Percentiles rank a stretch among this genome's conserved stretches.
These are phyloP conservation scores for Sutorius eximius DNA, from an alignment of 1,284 basidiomycete species.

Conservation along the genomic window DNA sequence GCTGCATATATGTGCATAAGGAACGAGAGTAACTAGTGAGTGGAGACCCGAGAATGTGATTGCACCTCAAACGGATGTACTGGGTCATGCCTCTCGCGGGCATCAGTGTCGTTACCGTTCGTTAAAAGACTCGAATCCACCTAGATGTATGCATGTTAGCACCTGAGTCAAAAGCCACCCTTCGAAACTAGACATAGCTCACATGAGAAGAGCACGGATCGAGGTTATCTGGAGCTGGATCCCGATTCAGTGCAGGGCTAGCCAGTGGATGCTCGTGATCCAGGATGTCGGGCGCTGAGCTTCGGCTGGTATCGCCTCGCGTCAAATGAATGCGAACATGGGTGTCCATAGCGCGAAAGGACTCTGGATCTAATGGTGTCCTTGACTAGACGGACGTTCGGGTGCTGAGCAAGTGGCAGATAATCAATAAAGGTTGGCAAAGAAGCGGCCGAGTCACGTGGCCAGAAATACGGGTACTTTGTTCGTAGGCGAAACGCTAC, in stretches of 20 bases:
- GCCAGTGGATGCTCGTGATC: background rate
- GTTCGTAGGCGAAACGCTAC: background rate
- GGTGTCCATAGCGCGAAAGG: conserved; percentile 11
- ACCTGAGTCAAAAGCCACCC: background rate
- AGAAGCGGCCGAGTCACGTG: conserved; percentile 19
- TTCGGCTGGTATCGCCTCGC: background rate
- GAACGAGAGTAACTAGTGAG: background rate
- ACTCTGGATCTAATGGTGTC: background rate
- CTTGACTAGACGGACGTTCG: background rate
- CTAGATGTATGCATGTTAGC: conserved; percentile 18
- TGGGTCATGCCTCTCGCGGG: background rate
- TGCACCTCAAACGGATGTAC: conserved; percentile 9
- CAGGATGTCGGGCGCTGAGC: background rate
- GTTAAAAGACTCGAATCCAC: background rate
- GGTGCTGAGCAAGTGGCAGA: background rate
- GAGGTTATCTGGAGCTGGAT: background rate
- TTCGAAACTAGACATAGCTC: background rate
- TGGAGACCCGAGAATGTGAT: background rate
- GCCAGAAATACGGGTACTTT: background rate
- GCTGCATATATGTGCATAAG: conserved; percentile 28
- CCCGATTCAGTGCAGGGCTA: background rate
- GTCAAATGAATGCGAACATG: background rate
- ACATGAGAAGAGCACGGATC: background rate
- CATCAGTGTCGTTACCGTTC: background rate
- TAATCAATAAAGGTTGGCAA: background rate